Base-by-base conservation (phyloP, 495 filamentous ascomycete species). In the Podospora sp. region DNA sequence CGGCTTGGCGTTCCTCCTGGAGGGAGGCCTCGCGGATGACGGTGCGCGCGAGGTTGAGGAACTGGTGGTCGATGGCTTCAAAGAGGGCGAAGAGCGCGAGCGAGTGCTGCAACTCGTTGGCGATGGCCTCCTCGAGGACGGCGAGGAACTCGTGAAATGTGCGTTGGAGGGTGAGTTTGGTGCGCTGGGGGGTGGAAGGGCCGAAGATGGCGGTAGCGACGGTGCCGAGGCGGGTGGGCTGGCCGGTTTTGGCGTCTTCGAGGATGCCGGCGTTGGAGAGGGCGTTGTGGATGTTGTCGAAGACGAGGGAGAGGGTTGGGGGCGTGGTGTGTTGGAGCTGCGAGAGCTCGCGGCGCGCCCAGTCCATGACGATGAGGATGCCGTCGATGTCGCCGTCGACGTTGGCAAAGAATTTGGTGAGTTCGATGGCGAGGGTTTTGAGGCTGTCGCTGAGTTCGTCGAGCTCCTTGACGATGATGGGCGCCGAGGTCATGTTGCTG, bases 321-420 rank as follows among this genome's bases (percentile, higher is more conserved):
- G 85, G 81, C 5, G 89, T 87, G 21, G 73, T 72, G 25, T 71
- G 62, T 51, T 80, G 79, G 26, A 86, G 69, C 56, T 82, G 81
- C 21, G 81, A 74, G 11, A 97, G 85, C 78, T 97, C 92, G 58
- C 92, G 89, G 72, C 90, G 89, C 35, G 92, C 91, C 93, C 93
- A 97, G 76, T 96, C 92, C 92, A 97, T 97, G 16, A 94, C 91
- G 51, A 94, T 89, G 27, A 97, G 82, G 65, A 97, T 95, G 62
- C 89, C 88, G 74, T 97, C 93, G 68, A 97, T 90, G 71, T 97
- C 93, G 14, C 92, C 91, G 74, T 97, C 91, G 16, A 97, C 92
- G 65, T 92, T 92, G 36, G 92, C 90, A 72, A 97, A 97, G 78
- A 97, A 97, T 69, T 87, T 87, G 7, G 91, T 94, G 24, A 97